These are phyloP conservation scores for Lippia alba DNA, from an alignment of 305 asterid species.

Conservation along the genomic window DNA sequence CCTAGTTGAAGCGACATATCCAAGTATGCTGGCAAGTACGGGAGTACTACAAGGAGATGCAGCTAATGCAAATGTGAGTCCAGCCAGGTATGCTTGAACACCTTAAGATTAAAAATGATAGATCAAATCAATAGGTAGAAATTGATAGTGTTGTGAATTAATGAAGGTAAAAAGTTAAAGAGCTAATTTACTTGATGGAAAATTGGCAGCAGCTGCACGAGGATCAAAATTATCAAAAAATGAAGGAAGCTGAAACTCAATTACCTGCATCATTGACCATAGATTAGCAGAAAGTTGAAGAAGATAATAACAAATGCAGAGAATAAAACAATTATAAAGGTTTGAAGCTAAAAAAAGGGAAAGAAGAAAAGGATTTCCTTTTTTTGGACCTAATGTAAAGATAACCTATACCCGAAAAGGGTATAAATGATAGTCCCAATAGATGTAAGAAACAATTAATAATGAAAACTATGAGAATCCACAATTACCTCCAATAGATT, in stretches of 20 bases:
- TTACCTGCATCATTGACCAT: conserved; percentile 56
- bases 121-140: conserved; percentile 1
- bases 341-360: not conserved
- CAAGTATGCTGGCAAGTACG: conserved; percentile 90
- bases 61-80: conserved; percentile 97
- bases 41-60: conserved; percentile 99
- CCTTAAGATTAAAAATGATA: conserved; percentile 48
- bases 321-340: not conserved
- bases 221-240: conserved; percentile 93
- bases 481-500: conserved; percentile 83
- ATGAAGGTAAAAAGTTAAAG: conserved; percentile 16
- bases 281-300: not conserved
- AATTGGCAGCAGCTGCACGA: conserved; percentile 86
- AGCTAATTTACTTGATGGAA: conserved; percentile 75
- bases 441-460: conserved; percentile 11
- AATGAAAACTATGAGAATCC: conserved; percentile 14
- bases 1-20: conserved; percentile 91
- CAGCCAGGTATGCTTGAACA: conserved; percentile 96
- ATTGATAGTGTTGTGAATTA: not conserved
- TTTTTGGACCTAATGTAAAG: not conserved
- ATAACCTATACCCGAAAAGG: not conserved
- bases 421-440: conserved; percentile 19
- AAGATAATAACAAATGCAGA: not conserved
- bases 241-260: conserved; percentile 92
- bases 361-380: too few relatives aligned